Evolutionary conservation across 306 rosid species (phyloP), one percentile per base, ranked within the genome.

Genomic region (Elaeagnus macrophylla): DNA sequence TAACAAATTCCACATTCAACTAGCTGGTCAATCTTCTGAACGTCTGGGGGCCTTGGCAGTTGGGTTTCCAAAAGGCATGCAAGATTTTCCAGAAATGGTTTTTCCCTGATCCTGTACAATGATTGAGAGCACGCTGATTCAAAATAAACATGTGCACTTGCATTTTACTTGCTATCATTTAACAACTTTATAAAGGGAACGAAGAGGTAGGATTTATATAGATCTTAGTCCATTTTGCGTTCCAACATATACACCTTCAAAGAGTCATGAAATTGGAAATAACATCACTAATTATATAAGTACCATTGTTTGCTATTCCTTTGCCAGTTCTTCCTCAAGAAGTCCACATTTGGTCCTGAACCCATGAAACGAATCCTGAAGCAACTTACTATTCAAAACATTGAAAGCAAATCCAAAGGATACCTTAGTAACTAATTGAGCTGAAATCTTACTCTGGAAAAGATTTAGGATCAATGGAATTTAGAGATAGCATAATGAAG

Each of bases 1-100:
- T 61, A 75, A 66, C 76, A 70, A 60, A 75, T 75, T 60, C 76
- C 76, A 38, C 67, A 61, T 65, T 75, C 80, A 42, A 65, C 66
- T 66, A 56, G 64, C 17, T 57, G 72, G 14, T 74, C 58, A 37
- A 19, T 70, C 64, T 57, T 70, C 54, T 10, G 60, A 10, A 44
- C 60, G 42, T 70, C 73, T 52, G 60, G 61, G 39, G 52, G 53
- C 46, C 54, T 61, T 45, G 67, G 73, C 17, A 61, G 60, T 44
- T 69, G 58, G 61, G 55, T 70, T 62, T 52, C 64, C 55, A 61
- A 52, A 51, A 66, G 59, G 39, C 47, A 48, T 46, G 56, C 55
- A 42, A 75, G 73, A 70, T 70, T 70, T 58, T 70, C 80, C 10
- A 56, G 18, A 64, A 70, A 61, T 9, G 64, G 14, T 18, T 57